Base-by-base conservation (phyloP, 2,329 filamentous ascomycete genomes). In the Balansia obtecta region DNA sequence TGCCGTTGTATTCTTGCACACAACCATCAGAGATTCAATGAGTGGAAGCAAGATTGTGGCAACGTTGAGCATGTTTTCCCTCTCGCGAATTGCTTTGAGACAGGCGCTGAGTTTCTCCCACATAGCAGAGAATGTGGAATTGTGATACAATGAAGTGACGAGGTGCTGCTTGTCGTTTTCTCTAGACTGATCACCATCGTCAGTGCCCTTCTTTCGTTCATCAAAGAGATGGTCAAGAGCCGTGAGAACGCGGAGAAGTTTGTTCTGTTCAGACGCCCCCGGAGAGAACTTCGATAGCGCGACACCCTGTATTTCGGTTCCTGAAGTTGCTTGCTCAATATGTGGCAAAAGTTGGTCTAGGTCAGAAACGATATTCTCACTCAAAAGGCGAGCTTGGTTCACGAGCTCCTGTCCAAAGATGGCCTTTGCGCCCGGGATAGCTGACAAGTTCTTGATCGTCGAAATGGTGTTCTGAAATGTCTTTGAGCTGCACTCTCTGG, bases 381-480 rank as follows among this genome's bases (percentile, higher is more conserved):
- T 95, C 30, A 98, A 72, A 46, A 81, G 73, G 60, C 91, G 86
- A 46, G 93, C 90, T 67, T 96, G 91, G 46, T 80, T 78, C 52
- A 95, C 87, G 47, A 98, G 77, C 68, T 98, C 91, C 57, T 86
- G 83, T n/a, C 93, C 93, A 64, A 98, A 97, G 11, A 88, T 77
- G 49, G 86, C 80, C 68, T 94, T 93, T 16, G 91, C 89, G 12
- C 86, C 88, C 15, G 91, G 89, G 53, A 98, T 93, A 39, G 87
- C 84, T 5, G 90, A 97, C 42, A 98, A 77, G 61, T 97, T 96
- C 71, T 95, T 97, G 73, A 98, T 95, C n/a, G 94, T 94, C 15
- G 91, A 93, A 49, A 98, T 79, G 0, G 93, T 97, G 66, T 97
- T 94, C 63, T 93, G 87, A 76, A 98, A 98, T 0, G 93, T 97